Evolutionary conservation across 495 filamentous ascomycete genomes (phyloP).

Genomic region (Penicillium canescens): DNA sequence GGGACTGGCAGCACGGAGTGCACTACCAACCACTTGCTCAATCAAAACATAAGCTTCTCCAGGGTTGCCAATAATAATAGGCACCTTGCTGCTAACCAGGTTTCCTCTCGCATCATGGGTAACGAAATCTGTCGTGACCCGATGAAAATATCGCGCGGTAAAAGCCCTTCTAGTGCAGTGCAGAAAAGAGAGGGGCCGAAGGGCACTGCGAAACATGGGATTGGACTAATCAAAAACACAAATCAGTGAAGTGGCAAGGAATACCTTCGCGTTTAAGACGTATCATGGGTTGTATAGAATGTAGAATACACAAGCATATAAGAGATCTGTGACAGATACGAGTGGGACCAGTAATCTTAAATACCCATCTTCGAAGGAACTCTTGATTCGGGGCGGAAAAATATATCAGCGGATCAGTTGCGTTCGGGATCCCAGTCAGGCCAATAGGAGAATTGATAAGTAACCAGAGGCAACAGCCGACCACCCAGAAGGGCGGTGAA

Average conservation of each 20-base stretch:
- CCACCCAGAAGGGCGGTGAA: too few species aligned
- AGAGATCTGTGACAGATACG: too few species aligned
- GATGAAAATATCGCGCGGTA: conserved; percentile 27
- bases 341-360: too few species aligned
- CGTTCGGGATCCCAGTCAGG: too few species aligned
- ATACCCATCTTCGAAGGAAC: too few species aligned
- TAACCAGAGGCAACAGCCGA: too few species aligned
- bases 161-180: conserved; percentile 6
- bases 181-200: conserved; percentile 12
- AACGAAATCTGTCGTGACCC: conserved; percentile 30
- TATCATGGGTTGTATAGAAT: too few species aligned
- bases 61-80: conserved; percentile 29
- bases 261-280: too few species aligned
- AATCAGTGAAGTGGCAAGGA: background rate
- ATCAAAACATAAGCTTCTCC: conserved; percentile 34
- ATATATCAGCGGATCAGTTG: too few species aligned
- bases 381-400: too few species aligned
- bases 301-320: too few species aligned
- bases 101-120: conserved; percentile 25
- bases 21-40: conserved; percentile 26
- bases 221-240: conserved; percentile 2
- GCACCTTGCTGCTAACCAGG: conserved; percentile 24
- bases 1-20: conserved; percentile 30
- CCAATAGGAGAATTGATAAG: too few species aligned
- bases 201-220: conserved; percentile 22